These are phyloP conservation scores for Monosporozyma aerobia DNA, from an alignment of 805 yeast genomes.

Conservation along the genomic window DNA sequence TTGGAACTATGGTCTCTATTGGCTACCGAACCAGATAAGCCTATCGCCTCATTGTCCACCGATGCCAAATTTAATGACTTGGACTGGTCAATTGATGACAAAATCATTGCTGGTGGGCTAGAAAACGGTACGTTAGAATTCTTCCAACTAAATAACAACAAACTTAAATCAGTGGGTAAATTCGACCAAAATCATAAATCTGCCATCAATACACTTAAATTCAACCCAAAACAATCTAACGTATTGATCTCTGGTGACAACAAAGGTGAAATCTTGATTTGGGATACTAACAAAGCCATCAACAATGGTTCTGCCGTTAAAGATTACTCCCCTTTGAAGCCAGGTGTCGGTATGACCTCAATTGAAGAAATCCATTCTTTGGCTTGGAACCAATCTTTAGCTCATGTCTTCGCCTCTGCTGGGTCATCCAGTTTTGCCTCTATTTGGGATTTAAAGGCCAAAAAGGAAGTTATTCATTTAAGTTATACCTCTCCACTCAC, in stretches of 20 bases:
- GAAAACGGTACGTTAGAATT: conserved; percentile 75
- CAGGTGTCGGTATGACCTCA: conserved; percentile 75
- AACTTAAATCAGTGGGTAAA: conserved; percentile 41
- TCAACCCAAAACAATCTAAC: conserved; percentile 65
- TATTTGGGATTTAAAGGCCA: conserved; percentile 86
- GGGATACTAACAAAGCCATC: conserved; percentile 71
- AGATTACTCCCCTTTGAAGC: conserved; percentile 37
- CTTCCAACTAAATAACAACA: conserved; percentile 41
- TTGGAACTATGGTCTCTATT: conserved; percentile 73
- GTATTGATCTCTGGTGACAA: conserved; percentile 76
- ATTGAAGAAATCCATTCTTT: conserved; percentile 72
- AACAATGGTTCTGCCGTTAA: conserved; percentile 24
- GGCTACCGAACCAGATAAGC: conserved; percentile 27
- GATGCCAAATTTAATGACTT: conserved; percentile 66
- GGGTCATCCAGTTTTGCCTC: conserved; percentile 80
- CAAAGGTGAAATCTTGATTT: conserved; percentile 71
- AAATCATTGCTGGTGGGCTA: conserved; percentile 78
- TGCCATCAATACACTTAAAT: conserved; percentile 61
- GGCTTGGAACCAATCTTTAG: conserved; percentile 79
- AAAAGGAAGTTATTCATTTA: conserved; percentile 81
- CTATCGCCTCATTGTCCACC: conserved; percentile 38
- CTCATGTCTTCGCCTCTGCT: conserved; percentile 85
- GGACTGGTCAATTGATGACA: conserved; percentile 66
- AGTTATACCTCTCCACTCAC: conserved; percentile 49
- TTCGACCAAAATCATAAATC: conserved; percentile 52